These are phyloP conservation scores for Xerocomellus chrysenteron DNA, from an alignment of 768 basidiomycete genomes.

Conservation along the genomic window DNA sequence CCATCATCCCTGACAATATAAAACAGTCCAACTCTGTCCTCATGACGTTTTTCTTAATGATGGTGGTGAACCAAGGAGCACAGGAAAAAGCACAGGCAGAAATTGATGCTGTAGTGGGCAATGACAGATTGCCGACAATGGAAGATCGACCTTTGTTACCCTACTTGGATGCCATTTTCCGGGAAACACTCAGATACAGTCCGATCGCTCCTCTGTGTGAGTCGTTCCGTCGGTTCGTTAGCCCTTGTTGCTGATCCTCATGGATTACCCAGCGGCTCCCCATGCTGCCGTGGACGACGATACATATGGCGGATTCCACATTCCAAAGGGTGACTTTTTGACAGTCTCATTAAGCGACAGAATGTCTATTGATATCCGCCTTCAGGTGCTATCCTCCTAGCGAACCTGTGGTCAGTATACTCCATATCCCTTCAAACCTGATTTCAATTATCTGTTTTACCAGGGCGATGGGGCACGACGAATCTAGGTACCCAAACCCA, in stretches of 20 bases:
- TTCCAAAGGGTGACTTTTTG: no score
- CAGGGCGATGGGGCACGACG: slow-evolving; percentile 18
- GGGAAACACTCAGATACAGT: slow-evolving; percentile 1
- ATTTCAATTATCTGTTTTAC: no score
- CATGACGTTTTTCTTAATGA: slow-evolving; percentile 12
- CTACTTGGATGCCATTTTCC: slow-evolving; percentile 6
- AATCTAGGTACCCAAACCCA: slow-evolving; percentile 35
- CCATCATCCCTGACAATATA: not conserved
- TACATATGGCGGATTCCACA: slow-evolving; percentile 24
- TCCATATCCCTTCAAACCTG: rapidly evolving
- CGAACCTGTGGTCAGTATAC: slow-evolving; percentile 8
- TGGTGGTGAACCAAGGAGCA: slow-evolving; percentile 1
- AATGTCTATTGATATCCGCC: not conserved
- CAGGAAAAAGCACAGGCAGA: slow-evolving; percentile 8
- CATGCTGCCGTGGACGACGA: slow-evolving; percentile 38
- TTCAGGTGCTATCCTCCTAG: slow-evolving; percentile 6
- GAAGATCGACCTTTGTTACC: slow-evolving; percentile 12
- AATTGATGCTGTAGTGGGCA: slow-evolving; percentile 8
- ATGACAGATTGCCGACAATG: not conserved
- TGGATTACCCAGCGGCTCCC: slow-evolving; percentile 18
- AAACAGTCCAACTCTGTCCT: not conserved
- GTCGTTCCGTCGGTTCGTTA: not conserved
- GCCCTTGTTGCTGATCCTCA: not conserved
- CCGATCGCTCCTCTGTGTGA: slow-evolving; percentile 3
- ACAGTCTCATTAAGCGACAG: not conserved